Evolutionary conservation across 106 monocot species (phyloP), one percentile per base, ranked within the genome.

Genomic region (Amphibolis antarctica): DNA sequence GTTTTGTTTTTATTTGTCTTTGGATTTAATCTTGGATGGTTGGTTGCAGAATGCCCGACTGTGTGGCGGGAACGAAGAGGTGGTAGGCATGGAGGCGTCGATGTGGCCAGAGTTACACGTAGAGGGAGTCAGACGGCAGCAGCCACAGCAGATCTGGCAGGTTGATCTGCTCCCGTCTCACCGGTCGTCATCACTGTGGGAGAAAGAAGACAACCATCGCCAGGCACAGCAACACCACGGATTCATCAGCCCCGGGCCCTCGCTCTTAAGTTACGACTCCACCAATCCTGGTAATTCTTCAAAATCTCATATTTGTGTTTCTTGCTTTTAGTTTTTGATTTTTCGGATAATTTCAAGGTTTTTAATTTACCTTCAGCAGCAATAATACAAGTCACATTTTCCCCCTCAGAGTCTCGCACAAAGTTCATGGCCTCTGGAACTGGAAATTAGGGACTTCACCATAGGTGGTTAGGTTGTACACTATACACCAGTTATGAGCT

Each of bases 101-200:
- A 36, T 36, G 36, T 36, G 36, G 36, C 36, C 36, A 36, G 36
- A 36, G 36, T 2, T 36, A 36, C 2, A 36, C 7, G 36, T 53
- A 22, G 53, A 53, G 11, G 53, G n/a, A 24, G 24, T 53, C 53
- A 9, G 21, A 53, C 53, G 53, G 53, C 19, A 53, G 23, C 53
- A 53, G 24, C 23, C 23, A 53, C 22, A 53, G 23, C 53, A 12
- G 1, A 53, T 20, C 53, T 53, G 53, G 58, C 58, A 58, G 29
- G 36, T 61, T 42, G 61, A 61, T 61, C 42, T 61, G 42, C 22
- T 12, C n/a, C 43, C 61, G 15, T 22, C 43, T 14, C 44, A 63
- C 14, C 63, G 47, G 63, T 63, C 45, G 15, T 46, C 63, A 26
- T 63, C 63, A 63, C 24, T 63, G 3, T 63, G 63, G 63, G 63